Percentiles rank a stretch among this genome's conserved stretches.
phyloP scores from a whole-genome alignment of 805 yeast genomes.

The Citeromyces matritensis region DNA sequence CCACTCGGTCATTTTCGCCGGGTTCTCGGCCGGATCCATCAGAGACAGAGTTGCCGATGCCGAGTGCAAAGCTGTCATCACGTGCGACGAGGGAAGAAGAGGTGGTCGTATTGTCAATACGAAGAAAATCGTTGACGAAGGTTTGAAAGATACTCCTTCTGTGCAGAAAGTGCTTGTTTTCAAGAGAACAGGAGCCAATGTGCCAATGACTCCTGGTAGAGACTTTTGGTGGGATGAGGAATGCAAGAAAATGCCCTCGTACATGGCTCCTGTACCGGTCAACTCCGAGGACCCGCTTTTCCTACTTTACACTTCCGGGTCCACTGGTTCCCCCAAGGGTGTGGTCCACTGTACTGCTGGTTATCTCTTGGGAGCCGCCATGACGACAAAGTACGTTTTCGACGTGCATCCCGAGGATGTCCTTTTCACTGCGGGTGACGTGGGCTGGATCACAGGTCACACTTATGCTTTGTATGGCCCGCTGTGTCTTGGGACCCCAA shows the following conservation, averaged over 20 bases:
- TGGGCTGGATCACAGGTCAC: conserved; percentile 99
- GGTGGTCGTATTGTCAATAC: conserved; percentile 91
- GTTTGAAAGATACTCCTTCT: conserved; percentile 55
- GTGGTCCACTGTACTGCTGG: conserved; percentile 94
- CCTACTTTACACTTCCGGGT: conserved; percentile 92
- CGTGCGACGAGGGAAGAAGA: conserved; percentile 90
- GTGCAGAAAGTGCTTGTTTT: conserved; percentile 79
- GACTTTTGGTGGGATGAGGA: conserved; percentile 97
- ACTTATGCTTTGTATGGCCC: conserved; percentile 95
- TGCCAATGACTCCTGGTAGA: conserved; percentile 64
- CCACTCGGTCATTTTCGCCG: conserved; percentile 94
- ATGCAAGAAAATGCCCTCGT: conserved; percentile 63
- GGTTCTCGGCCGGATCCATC: conserved; percentile 87
- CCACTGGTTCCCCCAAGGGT: conserved; percentile 98
- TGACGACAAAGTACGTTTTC: conserved; percentile 86
- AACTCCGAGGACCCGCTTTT: conserved; percentile 91
- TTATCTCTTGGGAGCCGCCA: conserved; percentile 80
- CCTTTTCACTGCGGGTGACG: conserved; percentile 94
- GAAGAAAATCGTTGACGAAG: conserved; percentile 92
- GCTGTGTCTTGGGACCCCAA: conserved; percentile 71
- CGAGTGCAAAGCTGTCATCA: conserved; percentile 70
- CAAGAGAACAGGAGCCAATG: conserved; percentile 71
- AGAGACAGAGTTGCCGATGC: conserved; percentile 87
- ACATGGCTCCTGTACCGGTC: conserved; percentile 78
- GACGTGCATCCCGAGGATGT: conserved; percentile 84